Base-by-base conservation (phyloP, 306 rosid genomes). In the Dalbergia cochinchinensis region DNA sequence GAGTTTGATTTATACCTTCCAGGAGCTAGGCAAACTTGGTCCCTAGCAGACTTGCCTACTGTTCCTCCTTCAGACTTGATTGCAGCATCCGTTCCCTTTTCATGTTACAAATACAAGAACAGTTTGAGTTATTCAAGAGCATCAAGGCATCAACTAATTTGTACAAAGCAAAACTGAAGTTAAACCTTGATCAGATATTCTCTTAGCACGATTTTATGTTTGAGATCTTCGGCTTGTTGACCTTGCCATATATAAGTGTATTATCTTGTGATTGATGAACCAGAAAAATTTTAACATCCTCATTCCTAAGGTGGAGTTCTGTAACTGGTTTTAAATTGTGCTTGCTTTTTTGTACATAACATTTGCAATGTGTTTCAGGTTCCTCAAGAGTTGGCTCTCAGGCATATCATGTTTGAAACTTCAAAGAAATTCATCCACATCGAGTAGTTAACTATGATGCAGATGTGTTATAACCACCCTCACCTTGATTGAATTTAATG, bases 1-100 rank as follows among this genome's bases (percentile, higher is more conserved):
- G 72, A 67, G 64, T 74, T 74, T 65, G 53, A 74, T 71, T 34
- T 73, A 42, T 83, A 92, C 97, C 97, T 88, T 88, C 48, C 67
- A 5, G 84, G 70, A 71, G 80, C 33, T 68, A 7, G 85, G 65
- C 54, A 34, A 72, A 11, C 74, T 80, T 75, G 76, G 47, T 74
- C 73, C 79, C 71, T 78, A 51, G 55, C 45, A 64, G 78, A 59
- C 60, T 31, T 81, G 78, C 58, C 81, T 39, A 45, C 55, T 70
- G 37, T 59, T 63, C 83, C 79, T 42, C 79, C 66, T 66, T 69
- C 82, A 41, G 86, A 83, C 77, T 77, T 22, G 70, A 48, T 71
- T 67, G 78, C 66, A 58, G 82, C 69, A 74, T 82, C 66, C 83
- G 54, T 67, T 77, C 86, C 86, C 87, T 79, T 78, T 70, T 77